phyloP scores from a whole-genome alignment of 2,329 filamentous ascomycete species.

The Corniculantispora saksenae region DNA sequence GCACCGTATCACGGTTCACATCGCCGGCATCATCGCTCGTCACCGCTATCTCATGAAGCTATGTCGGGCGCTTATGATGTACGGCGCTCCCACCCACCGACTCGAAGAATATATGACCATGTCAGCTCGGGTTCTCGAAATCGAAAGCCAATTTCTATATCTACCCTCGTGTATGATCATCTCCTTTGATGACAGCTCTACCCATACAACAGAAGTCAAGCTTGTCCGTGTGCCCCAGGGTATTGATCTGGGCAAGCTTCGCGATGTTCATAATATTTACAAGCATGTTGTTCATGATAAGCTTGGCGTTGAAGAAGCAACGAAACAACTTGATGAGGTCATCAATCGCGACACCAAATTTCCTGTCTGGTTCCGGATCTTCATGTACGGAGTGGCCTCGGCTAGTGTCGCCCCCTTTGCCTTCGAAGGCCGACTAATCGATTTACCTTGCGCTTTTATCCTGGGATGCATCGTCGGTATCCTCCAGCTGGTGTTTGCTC shows the following conservation, averaged over 20 bases:
- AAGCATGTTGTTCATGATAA: constrained; percentile 80
- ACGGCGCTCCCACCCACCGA: constrained; percentile 86
- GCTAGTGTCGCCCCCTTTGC: constrained; percentile 78
- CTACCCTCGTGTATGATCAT: constrained; percentile 93
- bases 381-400: constrained; percentile 75
- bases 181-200: constrained; percentile 75
- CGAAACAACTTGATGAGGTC: constrained; percentile 58
- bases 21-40: constrained; percentile 70
- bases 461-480: constrained; percentile 74
- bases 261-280: constrained; percentile 75
- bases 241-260: constrained; percentile 71
- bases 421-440: constrained; percentile 74
- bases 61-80: constrained; percentile 84
- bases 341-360: constrained; percentile 49
- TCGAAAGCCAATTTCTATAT: constrained; percentile 87
- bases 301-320: constrained; percentile 72
- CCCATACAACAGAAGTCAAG: constrained; percentile 79
- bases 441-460: constrained; percentile 75
- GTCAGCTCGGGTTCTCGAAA: constrained; percentile 84
- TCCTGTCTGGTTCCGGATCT: constrained; percentile 56
- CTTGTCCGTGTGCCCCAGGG: constrained; percentile 69
- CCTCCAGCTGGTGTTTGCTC: constrained; percentile 73
- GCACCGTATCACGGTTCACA: constrained; percentile 55
- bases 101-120: constrained; percentile 90
- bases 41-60: constrained; percentile 84